Base-by-base conservation (phyloP, 2,329 filamentous ascomycete species). In the Shiraia sp. region DNA sequence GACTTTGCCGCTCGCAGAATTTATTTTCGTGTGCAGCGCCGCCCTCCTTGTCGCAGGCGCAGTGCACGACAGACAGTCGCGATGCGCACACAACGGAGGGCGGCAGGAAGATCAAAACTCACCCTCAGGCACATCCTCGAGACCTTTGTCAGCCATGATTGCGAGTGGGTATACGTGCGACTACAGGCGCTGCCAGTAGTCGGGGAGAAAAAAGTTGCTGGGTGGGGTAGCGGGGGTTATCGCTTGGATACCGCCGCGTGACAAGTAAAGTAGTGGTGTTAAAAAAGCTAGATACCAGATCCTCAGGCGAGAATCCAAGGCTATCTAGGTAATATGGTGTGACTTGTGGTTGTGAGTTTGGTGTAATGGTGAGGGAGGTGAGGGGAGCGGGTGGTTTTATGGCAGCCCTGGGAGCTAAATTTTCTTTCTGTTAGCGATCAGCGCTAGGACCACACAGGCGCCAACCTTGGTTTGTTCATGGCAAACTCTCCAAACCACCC, bases 121-220 rank as follows among this genome's bases (percentile, higher is more conserved):
- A 95, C 90, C 83, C 82, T 95, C 90, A 74, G 89, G 87, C 78
- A 96, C 86, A 75, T 97, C 92, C 82, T 96, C 91, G 80, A 97
- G 90, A 82, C 92, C 92, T 83, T 96, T 88, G 74, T 86, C 85
- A 90, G 91, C 92, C 92, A 97, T 97, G 83, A 87, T 96, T 92
- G 89, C 85, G 85, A 78, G 80, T 77, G 67, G 36, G 32, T 51
- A 58, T 36, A 68, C 42, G 68, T 45, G 69, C 71, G 74, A 82
- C 80, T 85, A 83, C 87, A 89, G 87, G 85, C 86, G 74, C 78
- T 77, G 85, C 56, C 63, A 63, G 65, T 64, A 67, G 65, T 68
- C 63, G 56, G 45, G 35, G 49, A 54, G 57, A 61, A 60, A 63
- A 58, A 59, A 53, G 59, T 68, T 59, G 64, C 61, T 64, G 66